These are phyloP conservation scores for Lipomyces orientalis DNA, from an alignment of 805 yeast genomes.

Conservation along the genomic window DNA sequence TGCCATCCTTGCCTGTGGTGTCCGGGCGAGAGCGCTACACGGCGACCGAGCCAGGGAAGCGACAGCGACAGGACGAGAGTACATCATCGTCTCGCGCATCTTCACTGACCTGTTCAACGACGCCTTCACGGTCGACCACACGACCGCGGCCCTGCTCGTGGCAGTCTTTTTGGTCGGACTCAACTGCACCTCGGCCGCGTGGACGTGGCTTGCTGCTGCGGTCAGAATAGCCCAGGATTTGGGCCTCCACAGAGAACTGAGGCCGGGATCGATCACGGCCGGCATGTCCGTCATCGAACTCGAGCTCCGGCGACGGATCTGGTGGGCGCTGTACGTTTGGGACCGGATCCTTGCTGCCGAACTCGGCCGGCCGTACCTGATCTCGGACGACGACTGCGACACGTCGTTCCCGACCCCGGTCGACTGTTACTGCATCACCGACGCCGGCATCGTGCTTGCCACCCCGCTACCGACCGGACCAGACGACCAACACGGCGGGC, in stretches of 20 bases:
- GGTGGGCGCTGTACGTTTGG: slow-evolving; percentile 41
- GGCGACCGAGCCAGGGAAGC: slow-evolving; percentile 29
- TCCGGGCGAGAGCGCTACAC: slow-evolving; percentile 32
- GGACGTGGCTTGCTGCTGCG: slow-evolving; percentile 40
- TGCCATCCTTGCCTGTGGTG: slow-evolving; percentile 41
- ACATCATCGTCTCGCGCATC: slow-evolving; percentile 15
- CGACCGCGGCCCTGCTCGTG: slow-evolving; percentile 36
- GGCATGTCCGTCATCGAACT: slow-evolving; percentile 17
- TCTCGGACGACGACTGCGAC: slow-evolving; percentile 34
- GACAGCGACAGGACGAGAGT: slow-evolving; percentile 27
- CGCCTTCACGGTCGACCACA: slow-evolving; percentile 32
- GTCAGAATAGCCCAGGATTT: slow-evolving; percentile 36
- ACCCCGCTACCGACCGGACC: neutral
- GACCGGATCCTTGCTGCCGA: slow-evolving; percentile 38
- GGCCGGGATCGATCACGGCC: neutral
- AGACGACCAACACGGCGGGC: neutral
- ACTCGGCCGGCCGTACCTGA: slow-evolving; percentile 29
- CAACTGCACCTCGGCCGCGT: slow-evolving; percentile 37
- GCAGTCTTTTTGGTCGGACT: slow-evolving; percentile 38
- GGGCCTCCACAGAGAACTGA: slow-evolving; percentile 29
- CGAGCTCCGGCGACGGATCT: slow-evolving; percentile 37
- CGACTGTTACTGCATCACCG: slow-evolving; percentile 26
- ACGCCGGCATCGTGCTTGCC: slow-evolving; percentile 7
- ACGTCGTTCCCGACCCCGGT: slow-evolving; percentile 33
- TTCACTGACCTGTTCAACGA: slow-evolving; percentile 34